A percentile compares a stretch with the other conserved stretches of the same genome.
Evolutionary conservation across 768 basidiomycete species (phyloP).

Genomic region (Pulveroboletus sp.): DNA sequence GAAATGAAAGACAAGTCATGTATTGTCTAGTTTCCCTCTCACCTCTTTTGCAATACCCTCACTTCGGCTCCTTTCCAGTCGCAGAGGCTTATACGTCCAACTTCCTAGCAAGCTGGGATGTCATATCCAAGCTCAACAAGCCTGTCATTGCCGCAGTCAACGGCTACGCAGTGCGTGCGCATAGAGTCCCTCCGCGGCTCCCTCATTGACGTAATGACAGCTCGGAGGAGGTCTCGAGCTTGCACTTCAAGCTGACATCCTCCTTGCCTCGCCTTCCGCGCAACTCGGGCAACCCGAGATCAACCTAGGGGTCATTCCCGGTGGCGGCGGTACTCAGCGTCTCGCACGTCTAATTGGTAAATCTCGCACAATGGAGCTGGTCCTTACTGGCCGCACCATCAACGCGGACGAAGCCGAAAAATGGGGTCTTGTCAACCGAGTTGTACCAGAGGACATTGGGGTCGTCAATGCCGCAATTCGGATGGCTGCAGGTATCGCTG

Average conservation of each 20-base stretch:
- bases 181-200: not conserved
- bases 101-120: slow-evolving; percentile 84
- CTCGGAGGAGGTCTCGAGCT: slow-evolving; percentile 97
- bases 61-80: slow-evolving; percentile 40
- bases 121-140: slow-evolving; percentile 72
- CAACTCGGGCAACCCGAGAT: slow-evolving; percentile 97
- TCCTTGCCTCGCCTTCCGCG: slow-evolving; percentile 86
- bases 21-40: slow-evolving; percentile 34
- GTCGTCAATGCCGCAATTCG: slow-evolving; percentile 86
- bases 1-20: slow-evolving; percentile 98
- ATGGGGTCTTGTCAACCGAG: slow-evolving; percentile 86
- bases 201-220: slow-evolving; percentile 38
- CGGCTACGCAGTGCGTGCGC: slow-evolving; percentile 77
- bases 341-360: slow-evolving; percentile 85
- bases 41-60: not conserved
- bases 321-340: slow-evolving; percentile 92
- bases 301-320: slow-evolving; percentile 92
- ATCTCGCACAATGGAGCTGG: slow-evolving; percentile 91
- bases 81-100: slow-evolving; percentile 84
- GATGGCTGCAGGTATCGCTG: slow-evolving; percentile 74
- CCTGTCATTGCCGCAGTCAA: slow-evolving; percentile 96
- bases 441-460: slow-evolving; percentile 74
- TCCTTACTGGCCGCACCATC: slow-evolving; percentile 83
- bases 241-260: slow-evolving; percentile 94
- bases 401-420: slow-evolving; percentile 76